Evolutionary conservation across 169 alveolate species (phyloP).

Genomic region (Babesia gibsoni): DNA sequence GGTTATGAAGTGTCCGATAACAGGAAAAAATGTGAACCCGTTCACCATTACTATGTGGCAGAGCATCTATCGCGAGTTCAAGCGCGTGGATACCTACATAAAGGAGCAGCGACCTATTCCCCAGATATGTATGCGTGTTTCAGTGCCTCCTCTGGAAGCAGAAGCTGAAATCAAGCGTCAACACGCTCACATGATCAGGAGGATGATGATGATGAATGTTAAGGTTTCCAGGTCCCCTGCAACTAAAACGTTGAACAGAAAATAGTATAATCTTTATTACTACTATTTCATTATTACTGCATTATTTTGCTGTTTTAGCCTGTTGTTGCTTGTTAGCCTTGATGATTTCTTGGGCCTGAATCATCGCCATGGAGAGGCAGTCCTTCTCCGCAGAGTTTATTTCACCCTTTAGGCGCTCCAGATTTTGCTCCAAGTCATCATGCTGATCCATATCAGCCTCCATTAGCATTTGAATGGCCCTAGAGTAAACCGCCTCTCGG

Average conservation of each 20-base stretch:
- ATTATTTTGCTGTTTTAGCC: neutral
- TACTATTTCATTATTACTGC: neutral
- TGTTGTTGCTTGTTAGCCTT: neutral
- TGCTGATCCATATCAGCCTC: conserved; percentile 29
- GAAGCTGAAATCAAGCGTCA: conserved; percentile 11
- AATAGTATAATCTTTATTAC: neutral
- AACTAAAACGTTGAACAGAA: neutral
- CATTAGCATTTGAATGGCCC: conserved; percentile 28
- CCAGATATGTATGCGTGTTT: neutral
- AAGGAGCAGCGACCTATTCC: conserved; percentile 19
- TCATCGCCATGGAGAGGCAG: conserved; percentile 42
- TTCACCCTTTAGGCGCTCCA: conserved; percentile 11
- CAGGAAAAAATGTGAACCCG: conserved; percentile 65
- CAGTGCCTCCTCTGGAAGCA: conserved; percentile 3
- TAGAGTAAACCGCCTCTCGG: conserved; percentile 18
- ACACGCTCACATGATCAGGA: conserved; percentile 10
- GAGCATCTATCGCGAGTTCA: conserved; percentile 55
- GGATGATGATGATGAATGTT: neutral
- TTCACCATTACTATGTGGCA: conserved; percentile 61
- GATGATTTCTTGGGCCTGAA: conserved; percentile 26
- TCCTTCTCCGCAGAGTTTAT: conserved; percentile 58
- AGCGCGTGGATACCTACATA: conserved; percentile 27
- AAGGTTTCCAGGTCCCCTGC: neutral
- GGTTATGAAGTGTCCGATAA: conserved; percentile 56
- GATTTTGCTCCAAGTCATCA: conserved; percentile 49